Evolutionary conservation across 225 moss, liverwort and hornwort species (phyloP).

Genomic region (Marchantia paleacea): DNA sequence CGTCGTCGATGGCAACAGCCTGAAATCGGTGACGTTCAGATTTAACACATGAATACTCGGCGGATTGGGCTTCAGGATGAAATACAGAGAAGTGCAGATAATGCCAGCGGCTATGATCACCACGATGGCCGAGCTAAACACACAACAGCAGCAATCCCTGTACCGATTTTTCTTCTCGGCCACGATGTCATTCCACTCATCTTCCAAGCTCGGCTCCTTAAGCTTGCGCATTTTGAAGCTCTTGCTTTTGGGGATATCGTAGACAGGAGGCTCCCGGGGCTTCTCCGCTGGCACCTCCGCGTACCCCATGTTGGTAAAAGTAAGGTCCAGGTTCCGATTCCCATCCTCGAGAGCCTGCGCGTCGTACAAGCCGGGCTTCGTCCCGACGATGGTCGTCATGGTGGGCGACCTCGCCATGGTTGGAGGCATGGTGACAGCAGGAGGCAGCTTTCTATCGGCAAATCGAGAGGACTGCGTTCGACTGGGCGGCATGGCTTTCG

Average conservation of each 20-base stretch:
- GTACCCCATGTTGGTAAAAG: background rate
- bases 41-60: conserved; percentile 15
- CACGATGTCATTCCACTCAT: conserved; percentile 17
- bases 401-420: background rate
- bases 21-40: conserved; percentile 31
- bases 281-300: conserved; percentile 3
- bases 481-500: background rate
- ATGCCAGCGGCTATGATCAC: conserved; percentile 9
- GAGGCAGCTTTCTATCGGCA: conserved; percentile 7
- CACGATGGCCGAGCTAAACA: conserved; percentile 6
- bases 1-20: background rate
- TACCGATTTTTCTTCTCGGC: conserved; percentile 16
- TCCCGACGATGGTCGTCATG: conserved; percentile 4
- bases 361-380: background rate
- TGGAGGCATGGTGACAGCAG: background rate
- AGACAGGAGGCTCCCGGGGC: background rate
- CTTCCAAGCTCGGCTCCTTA: conserved; percentile 29
- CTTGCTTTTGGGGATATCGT: conserved; percentile 1
- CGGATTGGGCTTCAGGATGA: conserved; percentile 14
- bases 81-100: conserved; percentile 8
- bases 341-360: background rate
- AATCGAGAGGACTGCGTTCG: conserved; percentile 14
- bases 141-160: conserved; percentile 20
- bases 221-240: conserved; percentile 20
- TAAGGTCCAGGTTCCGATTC: background rate